Evolutionary conservation across 768 basidiomycete species (phyloP).

Genomic region (Heimioporus sp.): DNA sequence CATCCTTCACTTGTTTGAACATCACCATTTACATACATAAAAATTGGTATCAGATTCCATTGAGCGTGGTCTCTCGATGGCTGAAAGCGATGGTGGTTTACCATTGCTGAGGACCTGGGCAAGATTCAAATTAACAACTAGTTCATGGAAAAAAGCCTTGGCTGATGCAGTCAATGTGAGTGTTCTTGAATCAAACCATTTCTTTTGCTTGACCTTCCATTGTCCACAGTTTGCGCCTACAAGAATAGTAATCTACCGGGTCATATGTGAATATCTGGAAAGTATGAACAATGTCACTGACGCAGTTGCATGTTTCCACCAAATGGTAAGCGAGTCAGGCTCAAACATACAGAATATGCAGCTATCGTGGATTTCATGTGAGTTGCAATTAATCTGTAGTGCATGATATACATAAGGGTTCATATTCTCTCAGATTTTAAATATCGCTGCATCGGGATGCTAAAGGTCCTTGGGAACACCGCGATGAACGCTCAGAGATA

Average conservation of each 20-base stretch:
- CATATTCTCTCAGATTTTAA: not conserved
- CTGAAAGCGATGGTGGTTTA: too few species aligned
- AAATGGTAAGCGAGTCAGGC: not conserved
- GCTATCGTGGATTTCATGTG: not conserved
- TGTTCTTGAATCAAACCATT: not conserved
- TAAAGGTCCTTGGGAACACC: not conserved
- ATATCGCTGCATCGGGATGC: not conserved
- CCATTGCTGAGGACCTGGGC: too few species aligned
- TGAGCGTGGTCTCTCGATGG: too few species aligned
- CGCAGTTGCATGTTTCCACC: constrained; percentile 1
- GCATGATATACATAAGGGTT: too few species aligned
- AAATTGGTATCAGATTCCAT: too few species aligned
- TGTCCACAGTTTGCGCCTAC: not conserved
- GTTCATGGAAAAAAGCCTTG: too few species aligned
- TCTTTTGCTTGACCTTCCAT: not conserved
- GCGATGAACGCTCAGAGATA: not conserved
- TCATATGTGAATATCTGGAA: not conserved
- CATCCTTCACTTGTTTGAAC: too few species aligned
- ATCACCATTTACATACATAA: too few species aligned
- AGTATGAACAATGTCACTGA: not conserved
- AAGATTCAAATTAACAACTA: too few species aligned
- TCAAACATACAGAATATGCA: not conserved
- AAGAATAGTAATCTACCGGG: not conserved
- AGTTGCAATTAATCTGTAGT: not conserved
- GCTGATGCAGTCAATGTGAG: not conserved